Conservation (phyloP, 257 asterid species). For the Dorcoceras hygrometricum region DNA sequence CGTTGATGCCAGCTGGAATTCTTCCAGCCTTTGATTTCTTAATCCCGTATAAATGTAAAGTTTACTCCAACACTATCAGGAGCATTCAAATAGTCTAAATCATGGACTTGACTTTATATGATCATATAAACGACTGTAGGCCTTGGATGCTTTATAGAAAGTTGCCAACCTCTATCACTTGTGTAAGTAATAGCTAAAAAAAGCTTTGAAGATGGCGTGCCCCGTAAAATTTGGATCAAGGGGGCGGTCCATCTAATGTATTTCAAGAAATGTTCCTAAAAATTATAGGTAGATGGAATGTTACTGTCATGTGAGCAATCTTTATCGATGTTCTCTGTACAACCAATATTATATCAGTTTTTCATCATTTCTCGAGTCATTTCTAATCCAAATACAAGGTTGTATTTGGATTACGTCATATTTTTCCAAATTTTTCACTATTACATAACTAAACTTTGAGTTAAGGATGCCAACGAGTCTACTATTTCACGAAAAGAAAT, state of each 20-base stretch:
- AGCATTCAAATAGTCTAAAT: not conserved
- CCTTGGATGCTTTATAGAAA: not conserved
- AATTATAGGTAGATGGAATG: not conserved
- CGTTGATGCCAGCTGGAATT: slow-evolving; percentile 85
- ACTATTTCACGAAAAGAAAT: too few species aligned
- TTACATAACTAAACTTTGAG: too few species aligned
- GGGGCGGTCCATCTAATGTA: not conserved
- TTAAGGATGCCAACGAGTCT: too few species aligned
- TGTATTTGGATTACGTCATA: too few species aligned
- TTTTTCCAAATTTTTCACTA: too few species aligned
- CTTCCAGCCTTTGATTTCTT: slow-evolving; percentile 54
- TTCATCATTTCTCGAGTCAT: not conserved
- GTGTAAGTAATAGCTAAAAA: too few species aligned
- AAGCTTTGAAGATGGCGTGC: too few species aligned
- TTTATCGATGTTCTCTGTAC: not conserved
- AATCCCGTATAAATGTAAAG: not conserved
- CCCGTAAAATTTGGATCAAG: not conserved
- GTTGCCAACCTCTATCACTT: not conserved
- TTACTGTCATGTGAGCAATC: not conserved
- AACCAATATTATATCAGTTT: not conserved
- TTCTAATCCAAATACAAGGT: too few species aligned
- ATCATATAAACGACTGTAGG: not conserved
- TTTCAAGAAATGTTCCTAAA: not conserved
- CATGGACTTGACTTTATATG: not conserved
- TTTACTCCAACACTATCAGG: not conserved